These are phyloP conservation scores for Colletotrichum costaricense DNA, from an alignment of 2,329 filamentous ascomycete species.

Conservation along the genomic window DNA sequence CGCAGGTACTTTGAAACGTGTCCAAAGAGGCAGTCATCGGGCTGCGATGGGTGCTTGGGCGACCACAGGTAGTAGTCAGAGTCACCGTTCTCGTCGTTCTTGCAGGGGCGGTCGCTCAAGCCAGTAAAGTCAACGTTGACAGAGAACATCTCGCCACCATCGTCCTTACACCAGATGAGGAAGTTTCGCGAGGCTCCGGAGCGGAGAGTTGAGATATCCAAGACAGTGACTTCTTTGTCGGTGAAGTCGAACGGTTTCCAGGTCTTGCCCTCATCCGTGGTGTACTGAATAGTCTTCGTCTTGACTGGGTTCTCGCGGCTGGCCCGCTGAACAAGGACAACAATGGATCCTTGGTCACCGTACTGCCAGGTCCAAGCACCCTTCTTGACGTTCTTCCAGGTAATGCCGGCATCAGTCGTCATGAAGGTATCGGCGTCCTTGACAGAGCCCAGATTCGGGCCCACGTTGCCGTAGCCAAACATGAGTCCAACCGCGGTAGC, in stretches of 20 bases:
- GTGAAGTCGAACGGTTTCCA: constrained; percentile 84
- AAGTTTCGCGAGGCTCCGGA: constrained; percentile 93
- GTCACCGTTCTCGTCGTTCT: constrained; percentile 70
- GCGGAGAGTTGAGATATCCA: constrained; percentile 87
- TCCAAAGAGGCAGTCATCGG: constrained; percentile 89
- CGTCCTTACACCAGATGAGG: constrained; percentile 81
- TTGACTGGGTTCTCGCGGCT: constrained; percentile 74
- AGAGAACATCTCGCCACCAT: constrained; percentile 71
- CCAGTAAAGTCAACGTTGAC: constrained; percentile 92
- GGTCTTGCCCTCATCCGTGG: constrained; percentile 81
- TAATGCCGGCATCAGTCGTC: constrained; percentile 89
- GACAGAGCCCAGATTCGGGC: constrained; percentile 71
- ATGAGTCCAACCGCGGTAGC: constrained; percentile 89
- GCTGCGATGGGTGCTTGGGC: constrained; percentile 82
- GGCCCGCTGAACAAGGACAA: constrained; percentile 84
- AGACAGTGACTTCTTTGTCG: constrained; percentile 76
- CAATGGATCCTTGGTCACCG: constrained; percentile 92
- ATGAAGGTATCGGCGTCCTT: constrained; percentile 90
- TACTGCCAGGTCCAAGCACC: constrained; percentile 94
- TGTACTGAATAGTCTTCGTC: constrained; percentile 79
- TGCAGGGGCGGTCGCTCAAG: constrained; percentile 79
- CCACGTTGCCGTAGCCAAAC: constrained; percentile 93
- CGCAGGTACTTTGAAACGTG: constrained; percentile 90
- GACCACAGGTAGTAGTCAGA: constrained; percentile 83
- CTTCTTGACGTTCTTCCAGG: constrained; percentile 87